Conservation (phyloP, 2,329 filamentous ascomycete genomes). For the Colletotrichum sublineola region DNA sequence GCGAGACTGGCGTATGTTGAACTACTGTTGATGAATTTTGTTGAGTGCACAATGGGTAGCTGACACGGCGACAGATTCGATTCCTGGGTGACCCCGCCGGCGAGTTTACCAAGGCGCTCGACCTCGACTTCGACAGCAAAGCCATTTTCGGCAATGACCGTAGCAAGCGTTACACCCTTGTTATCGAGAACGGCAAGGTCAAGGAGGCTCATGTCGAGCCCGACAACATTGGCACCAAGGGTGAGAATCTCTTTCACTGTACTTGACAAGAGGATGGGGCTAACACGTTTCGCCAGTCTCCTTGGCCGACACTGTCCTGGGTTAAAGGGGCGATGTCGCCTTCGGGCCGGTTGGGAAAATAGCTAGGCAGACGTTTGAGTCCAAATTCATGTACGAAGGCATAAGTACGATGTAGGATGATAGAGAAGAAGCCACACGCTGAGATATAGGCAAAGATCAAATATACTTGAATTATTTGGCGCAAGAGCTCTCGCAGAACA, state of each 20-base stretch:
- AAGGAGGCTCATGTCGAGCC: slow-evolving; percentile 86
- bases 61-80: slow-evolving; percentile 74
- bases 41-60: background rate
- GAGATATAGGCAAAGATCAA: background rate
- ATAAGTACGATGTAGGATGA: background rate
- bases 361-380: background rate
- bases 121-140: slow-evolving; percentile 83
- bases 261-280: slow-evolving; percentile 1
- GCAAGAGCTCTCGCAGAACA: background rate
- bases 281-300: slow-evolving; percentile 54
- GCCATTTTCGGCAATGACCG: slow-evolving; percentile 85
- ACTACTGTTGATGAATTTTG: background rate
- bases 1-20: slow-evolving; percentile 78
- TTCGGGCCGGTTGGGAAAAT: background rate
- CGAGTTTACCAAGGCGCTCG: slow-evolving; percentile 85
- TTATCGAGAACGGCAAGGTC: slow-evolving; percentile 88
- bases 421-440: background rate
- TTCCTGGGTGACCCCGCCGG: slow-evolving; percentile 88
- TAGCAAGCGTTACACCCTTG: slow-evolving; percentile 89
- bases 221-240: slow-evolving; percentile 85
- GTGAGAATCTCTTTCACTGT: slow-evolving; percentile 60
- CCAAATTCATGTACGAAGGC: background rate
- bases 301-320: slow-evolving; percentile 65
- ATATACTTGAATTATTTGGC: slow-evolving; percentile 4
- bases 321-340: slow-evolving; percentile 44